Base-by-base conservation (phyloP, 2,329 filamentous ascomycete species). In the Alternaria tenuissima region DNA sequence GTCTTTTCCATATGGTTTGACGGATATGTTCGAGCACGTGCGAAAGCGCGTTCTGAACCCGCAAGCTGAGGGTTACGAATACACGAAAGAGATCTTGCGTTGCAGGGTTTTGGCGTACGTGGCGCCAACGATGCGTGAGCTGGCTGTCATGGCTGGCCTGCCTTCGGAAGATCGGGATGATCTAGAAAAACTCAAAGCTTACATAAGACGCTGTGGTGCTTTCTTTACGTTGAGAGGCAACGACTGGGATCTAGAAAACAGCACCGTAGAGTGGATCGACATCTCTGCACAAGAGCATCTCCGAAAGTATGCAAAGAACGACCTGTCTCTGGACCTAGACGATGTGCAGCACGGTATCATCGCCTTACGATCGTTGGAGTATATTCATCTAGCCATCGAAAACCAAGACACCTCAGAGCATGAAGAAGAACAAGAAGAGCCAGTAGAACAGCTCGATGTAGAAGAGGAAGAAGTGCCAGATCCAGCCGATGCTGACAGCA, bases 321-420 rank as follows among this genome's bases (percentile, higher is more conserved):
- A 62, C 28, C 58, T 72, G 6, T 56, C 57, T 9, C 42, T 70
- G 18, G 66, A 68, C 18, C 58, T 65, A 2, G 44, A 57, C 20
- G 59, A 68, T 26, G 59, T 72, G 61, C 69, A 72, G 44, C 64
- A 72, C 46, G 67, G 66, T 7, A 70, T 69, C 30, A 70, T 70
- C 43, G 69, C 67, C n/a, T 62, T 71, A 3, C 62, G 67, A 18
- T 70, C 62, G 16, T 53, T 71, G 14, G 63, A 68, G 32, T 67
- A 67, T 39, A 60, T 68, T 4, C 65, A 64, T 30, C 42, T 61
- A 22, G 41, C 51, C 9, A 60, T 66, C 24, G 44, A 63, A 30
- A n/a, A 41, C 7, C 26, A 58, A 26, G 54, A 39, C 14, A 9
- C n/a, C 4, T 18, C 44, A n/a, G 26, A 44, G 4, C 9, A 38